Percentiles rank a stretch among this genome's conserved stretches.
Conservation (phyloP, 305 asterid species). For the Fraxinus platypoda region DNA sequence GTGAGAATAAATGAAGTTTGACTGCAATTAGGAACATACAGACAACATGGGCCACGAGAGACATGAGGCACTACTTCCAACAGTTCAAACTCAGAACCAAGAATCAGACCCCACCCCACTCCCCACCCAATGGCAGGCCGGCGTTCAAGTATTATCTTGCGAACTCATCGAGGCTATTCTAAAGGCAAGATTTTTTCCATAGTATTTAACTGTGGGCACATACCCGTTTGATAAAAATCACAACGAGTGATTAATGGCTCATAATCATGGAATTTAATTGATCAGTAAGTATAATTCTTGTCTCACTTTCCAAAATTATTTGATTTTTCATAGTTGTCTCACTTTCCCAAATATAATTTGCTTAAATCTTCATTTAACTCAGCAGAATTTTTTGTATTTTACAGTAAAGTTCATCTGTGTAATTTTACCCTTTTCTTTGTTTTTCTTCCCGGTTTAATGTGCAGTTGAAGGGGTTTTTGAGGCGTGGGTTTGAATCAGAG, state of each 20-base stretch:
- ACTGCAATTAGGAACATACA: neutral
- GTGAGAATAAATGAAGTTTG: too few species aligned
- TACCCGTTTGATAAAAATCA: conserved; percentile 16
- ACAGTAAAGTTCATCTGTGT: conserved; percentile 19
- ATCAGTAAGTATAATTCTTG: conserved; percentile 9
- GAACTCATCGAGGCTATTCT: neutral
- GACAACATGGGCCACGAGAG: neutral
- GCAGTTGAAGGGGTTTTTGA: conserved; percentile 27
- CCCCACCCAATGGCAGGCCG: neutral
- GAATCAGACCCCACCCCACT: neutral
- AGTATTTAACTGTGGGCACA: conserved; percentile 36
- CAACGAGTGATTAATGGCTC: conserved; percentile 23
- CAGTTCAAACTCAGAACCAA: neutral
- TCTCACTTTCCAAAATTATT: conserved; percentile 2
- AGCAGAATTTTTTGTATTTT: neutral
- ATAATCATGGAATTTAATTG: conserved; percentile 21
- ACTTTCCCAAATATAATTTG: conserved; percentile 1
- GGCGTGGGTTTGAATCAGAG: conserved; percentile 24
- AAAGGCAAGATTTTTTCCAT: neutral
- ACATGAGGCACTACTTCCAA: neutral
- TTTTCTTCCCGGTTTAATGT: conserved; percentile 25
- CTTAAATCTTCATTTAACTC: neutral
- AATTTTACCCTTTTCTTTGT: conserved; percentile 29
- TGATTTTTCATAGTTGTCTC: conserved; percentile 5
- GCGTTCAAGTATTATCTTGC: neutral